Conservation (phyloP, 371 early-diverging fungal genomes). For the Basidiobolus meristosporus region DNA sequence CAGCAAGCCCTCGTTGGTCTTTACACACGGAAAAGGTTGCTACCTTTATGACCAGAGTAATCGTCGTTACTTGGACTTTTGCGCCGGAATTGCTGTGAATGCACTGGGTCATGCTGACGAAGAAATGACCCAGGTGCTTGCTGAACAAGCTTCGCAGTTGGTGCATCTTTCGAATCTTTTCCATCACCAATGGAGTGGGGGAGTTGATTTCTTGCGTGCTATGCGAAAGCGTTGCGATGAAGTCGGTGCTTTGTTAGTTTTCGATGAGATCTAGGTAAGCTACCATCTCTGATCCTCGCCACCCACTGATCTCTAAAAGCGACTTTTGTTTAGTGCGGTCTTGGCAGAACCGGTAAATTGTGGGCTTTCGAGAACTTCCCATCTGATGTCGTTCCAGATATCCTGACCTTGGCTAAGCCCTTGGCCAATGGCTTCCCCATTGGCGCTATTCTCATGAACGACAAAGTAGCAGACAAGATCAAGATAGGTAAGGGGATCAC, state of each 20-base stretch:
- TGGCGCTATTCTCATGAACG: constrained; percentile 65
- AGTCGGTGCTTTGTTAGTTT: constrained; percentile 68
- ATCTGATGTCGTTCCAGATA: constrained; percentile 58
- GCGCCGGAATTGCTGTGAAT: constrained; percentile 79
- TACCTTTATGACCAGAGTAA: constrained; percentile 46
- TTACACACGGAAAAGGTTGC: constrained; percentile 55
- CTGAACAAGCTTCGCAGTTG: constrained; percentile 55
- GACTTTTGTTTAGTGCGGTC: constrained; percentile 45
- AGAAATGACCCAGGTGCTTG: constrained; percentile 35
- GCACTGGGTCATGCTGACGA: constrained; percentile 72
- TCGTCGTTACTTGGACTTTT: constrained; percentile 60
- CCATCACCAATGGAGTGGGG: constrained; percentile 90
- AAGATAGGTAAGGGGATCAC: constrained; percentile 26
- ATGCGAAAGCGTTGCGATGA: constrained; percentile 61
- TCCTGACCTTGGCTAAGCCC: constrained; percentile 89
- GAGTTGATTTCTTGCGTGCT: constrained; percentile 62
- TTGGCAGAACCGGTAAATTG: constrained; percentile 80
- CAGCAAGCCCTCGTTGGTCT: constrained; percentile 32
- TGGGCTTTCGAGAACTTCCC: constrained; percentile 67
- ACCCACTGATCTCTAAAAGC: too few species aligned
- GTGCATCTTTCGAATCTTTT: constrained; percentile 73
- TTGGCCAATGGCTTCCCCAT: constrained; percentile 93
- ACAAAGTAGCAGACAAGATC: constrained; percentile 56
- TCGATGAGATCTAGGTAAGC: constrained; percentile 83
- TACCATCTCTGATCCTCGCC: too few species aligned